These are phyloP conservation scores for Monosporascus sp. DNA, from an alignment of 2,329 filamentous ascomycete species.

Conservation along the genomic window DNA sequence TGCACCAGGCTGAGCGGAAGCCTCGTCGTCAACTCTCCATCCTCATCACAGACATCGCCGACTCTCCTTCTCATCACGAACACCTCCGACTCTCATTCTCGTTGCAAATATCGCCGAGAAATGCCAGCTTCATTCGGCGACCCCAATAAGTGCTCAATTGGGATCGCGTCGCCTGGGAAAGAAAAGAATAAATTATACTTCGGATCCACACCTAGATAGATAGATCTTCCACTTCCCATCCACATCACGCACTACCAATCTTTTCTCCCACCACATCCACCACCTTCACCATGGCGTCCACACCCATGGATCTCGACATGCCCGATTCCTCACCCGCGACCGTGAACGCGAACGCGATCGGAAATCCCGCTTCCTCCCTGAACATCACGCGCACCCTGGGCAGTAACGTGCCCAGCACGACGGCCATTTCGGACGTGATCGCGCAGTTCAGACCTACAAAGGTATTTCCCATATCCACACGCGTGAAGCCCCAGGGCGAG, in stretches of 20 bases:
- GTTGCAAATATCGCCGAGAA: background rate
- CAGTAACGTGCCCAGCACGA: conserved; percentile 39
- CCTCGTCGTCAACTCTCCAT: background rate
- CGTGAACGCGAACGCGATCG: conserved; percentile 27
- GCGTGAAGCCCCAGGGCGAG: background rate
- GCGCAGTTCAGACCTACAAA: conserved; percentile 73
- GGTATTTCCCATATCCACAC: conserved; percentile 39
- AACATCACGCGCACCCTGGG: conserved; percentile 46
- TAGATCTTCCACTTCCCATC: background rate
- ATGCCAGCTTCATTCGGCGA: background rate
- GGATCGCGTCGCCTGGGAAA: background rate
- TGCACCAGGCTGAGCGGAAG: background rate
- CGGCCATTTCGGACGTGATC: conserved; percentile 74
- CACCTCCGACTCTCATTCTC: background rate
- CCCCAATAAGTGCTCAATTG: background rate
- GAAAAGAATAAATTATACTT: background rate
- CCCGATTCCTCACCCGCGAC: conserved; percentile 32
- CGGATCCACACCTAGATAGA: background rate
- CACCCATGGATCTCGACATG: conserved; percentile 53
- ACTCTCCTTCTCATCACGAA: background rate
- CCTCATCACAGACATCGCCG: background rate
- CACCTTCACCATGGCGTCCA: conserved; percentile 42
- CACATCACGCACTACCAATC: background rate
- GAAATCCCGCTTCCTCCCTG: conserved; percentile 33
- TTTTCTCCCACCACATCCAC: background rate